Base-by-base conservation (phyloP, 2,329 filamentous ascomycete genomes). In the Teratosphaeriaceae sp. region DNA sequence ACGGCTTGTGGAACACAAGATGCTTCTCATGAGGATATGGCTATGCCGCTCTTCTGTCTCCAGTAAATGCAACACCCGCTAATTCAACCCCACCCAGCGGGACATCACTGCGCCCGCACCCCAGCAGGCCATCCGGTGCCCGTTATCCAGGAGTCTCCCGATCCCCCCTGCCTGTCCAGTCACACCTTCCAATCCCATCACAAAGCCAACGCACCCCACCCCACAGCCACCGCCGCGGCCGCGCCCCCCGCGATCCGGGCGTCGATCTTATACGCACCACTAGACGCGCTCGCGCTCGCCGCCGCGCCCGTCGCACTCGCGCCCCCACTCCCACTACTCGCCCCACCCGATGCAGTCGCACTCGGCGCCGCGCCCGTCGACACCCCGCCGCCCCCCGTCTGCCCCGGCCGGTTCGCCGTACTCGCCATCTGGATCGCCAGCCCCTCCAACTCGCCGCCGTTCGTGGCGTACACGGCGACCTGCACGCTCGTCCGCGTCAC, bases 361-460 rank as follows among this genome's bases (percentile, higher is more conserved):
- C 37, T 41, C 12, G 43, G 13, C 18, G 45, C 43, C 21, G 42
- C 45, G 19, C 42, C 56, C 3, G 56, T 57, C 30, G 55, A 45
- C 22, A 59, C 35, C 13, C 46, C 48, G 20, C 38, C 48, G 20
- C 38, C 61, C 43, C 11, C 45, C 15, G 26, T 66, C 62, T 24
- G 30, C 12, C 71, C 71, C 5, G 79, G 79, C 15, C 65, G 63
- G 56, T 84, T 83, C 59, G 70, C 72, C 48, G 73, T 61, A 44
- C 74, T 73, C 37, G 72, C 65, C 11, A 72, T 62, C 40, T 66
- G 75, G 53, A 88, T 78, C 26, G 72, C 73, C 52, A 87, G 76
- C 53, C 78, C 74, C 38, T 74, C 70, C 55, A 95, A 75, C 49
- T 77, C 64, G 50, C 65, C 64, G 40, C 80, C 79, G 34, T 72